Conservation (phyloP, 257 asterid genomes). For the Parsonsia alboflavescens region DNA sequence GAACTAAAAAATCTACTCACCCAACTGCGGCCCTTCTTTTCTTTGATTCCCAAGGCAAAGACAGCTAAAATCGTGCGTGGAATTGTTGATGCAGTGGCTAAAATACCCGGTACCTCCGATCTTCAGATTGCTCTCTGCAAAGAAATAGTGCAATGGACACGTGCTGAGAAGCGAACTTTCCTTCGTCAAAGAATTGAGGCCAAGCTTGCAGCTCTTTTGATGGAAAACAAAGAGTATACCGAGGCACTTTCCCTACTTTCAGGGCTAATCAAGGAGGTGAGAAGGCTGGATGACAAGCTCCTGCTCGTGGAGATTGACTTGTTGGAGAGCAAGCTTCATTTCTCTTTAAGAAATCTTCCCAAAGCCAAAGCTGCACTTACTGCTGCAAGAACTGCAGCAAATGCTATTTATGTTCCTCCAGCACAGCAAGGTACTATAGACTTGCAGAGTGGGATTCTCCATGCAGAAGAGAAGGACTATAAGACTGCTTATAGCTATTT, state of each 20-base stretch:
- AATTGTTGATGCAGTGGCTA: slow-evolving; percentile 37
- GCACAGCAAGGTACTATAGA: slow-evolving; percentile 44
- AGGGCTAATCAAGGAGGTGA: slow-evolving; percentile 39
- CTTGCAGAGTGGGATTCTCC: slow-evolving; percentile 48
- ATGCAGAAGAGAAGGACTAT: slow-evolving; percentile 45
- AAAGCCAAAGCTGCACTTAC: slow-evolving; percentile 47
- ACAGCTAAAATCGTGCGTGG: slow-evolving; percentile 44
- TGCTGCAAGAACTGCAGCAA: slow-evolving; percentile 45
- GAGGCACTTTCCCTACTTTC: slow-evolving; percentile 43
- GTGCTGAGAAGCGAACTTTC: slow-evolving; percentile 40
- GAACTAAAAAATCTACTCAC: slow-evolving; percentile 14
- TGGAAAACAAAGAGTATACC: slow-evolving; percentile 41
- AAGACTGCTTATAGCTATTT: slow-evolving; percentile 43
- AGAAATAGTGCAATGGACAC: slow-evolving; percentile 46
- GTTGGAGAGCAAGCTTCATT: slow-evolving; percentile 46
- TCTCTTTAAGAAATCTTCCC: slow-evolving; percentile 40
- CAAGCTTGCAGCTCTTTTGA: slow-evolving; percentile 38
- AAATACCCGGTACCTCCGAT: slow-evolving; percentile 40
- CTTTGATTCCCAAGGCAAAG: slow-evolving; percentile 44
- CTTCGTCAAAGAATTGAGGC: slow-evolving; percentile 51
- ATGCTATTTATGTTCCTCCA: slow-evolving; percentile 46
- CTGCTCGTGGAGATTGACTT: slow-evolving; percentile 45
- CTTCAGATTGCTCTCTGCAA: slow-evolving; percentile 43
- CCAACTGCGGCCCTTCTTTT: slow-evolving; percentile 20
- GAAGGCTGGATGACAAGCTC: slow-evolving; percentile 43